Percentiles rank a stretch among this genome's conserved stretches.
phyloP scores from a whole-genome alignment of 73 alveolate genomes.

The Uronychia setigera region DNA sequence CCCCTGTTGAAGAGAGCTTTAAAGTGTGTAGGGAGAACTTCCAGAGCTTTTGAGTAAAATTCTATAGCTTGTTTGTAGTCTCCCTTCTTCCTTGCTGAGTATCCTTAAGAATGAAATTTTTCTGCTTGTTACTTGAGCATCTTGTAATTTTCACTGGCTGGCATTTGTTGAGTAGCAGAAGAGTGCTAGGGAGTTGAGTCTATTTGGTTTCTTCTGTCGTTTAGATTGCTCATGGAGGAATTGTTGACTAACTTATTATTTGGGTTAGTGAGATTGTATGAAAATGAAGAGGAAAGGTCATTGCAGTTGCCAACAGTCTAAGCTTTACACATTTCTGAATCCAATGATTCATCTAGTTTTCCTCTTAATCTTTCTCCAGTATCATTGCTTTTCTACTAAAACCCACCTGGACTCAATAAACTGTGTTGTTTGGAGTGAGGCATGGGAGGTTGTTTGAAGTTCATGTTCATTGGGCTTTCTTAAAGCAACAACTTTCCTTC shows the following conservation, averaged over 20 bases:
- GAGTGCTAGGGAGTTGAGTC: slow-evolving; percentile 15
- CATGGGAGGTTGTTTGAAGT: not conserved
- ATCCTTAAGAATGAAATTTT: slow-evolving; percentile 75
- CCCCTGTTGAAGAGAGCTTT: slow-evolving; percentile 93
- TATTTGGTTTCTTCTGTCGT: not conserved
- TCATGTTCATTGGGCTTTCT: not conserved
- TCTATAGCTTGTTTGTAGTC: slow-evolving; percentile 73
- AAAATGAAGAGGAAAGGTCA: slow-evolving; percentile 6
- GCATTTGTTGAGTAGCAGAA: not conserved
- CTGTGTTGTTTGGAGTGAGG: not conserved
- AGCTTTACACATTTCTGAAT: not conserved
- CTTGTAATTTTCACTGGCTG: not conserved
- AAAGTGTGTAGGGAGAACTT: slow-evolving; percentile 78
- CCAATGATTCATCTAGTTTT: not conserved
- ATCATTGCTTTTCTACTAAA: not conserved
- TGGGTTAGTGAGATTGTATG: not conserved
- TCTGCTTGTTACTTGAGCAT: slow-evolving; percentile 69
- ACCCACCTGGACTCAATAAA: not conserved
- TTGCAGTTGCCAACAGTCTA: not conserved
- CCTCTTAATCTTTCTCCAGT: not conserved
- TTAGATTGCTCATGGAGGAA: not conserved
- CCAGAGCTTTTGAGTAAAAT: slow-evolving; percentile 76
- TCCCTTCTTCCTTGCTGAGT: slow-evolving; percentile 78
- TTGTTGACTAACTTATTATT: slow-evolving; percentile 2
- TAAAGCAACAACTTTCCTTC: not conserved